phyloP scores from a whole-genome alignment of 2,329 filamentous ascomycete genomes.

The Trichoderma sp. region DNA sequence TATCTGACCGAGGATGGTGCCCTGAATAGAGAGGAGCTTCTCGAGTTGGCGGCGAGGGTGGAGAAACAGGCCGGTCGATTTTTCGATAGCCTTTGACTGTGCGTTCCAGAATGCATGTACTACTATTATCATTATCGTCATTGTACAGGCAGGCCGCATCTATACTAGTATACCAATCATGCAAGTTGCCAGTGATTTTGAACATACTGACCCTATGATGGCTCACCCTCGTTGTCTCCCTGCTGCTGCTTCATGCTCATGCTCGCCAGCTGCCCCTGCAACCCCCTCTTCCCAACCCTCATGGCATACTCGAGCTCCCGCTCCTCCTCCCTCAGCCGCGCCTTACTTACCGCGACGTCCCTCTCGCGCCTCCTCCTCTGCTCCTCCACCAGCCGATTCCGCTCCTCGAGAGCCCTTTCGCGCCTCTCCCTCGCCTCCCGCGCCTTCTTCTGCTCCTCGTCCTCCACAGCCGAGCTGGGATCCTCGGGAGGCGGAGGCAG shows the following conservation, averaged over 20 bases:
- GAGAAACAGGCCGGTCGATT: constrained; percentile 44
- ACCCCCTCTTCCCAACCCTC: constrained; percentile 66
- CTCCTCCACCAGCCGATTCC: constrained; percentile 63
- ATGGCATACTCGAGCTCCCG: constrained; percentile 69
- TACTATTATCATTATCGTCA: no score
- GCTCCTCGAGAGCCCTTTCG: constrained; percentile 68
- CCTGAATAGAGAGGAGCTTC: constrained; percentile 45
- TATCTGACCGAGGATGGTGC: constrained; percentile 60
- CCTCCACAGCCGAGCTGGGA: constrained; percentile 46
- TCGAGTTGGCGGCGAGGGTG: constrained; percentile 43
- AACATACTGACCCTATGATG: constrained; percentile 27
- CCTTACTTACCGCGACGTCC: constrained; percentile 62
- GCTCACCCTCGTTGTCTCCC: constrained; percentile 32
- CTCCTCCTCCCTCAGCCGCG: constrained; percentile 66
- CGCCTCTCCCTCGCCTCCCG: constrained; percentile 57
- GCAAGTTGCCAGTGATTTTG: not conserved
- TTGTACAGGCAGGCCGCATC: not conserved
- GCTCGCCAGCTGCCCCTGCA: constrained; percentile 60
- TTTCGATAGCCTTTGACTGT: constrained; percentile 47
- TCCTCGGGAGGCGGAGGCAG: constrained; percentile 61
- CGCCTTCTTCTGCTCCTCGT: constrained; percentile 54
- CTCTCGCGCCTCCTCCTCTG: constrained; percentile 63
- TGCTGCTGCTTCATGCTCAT: constrained; percentile 37
- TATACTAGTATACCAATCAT: not conserved
- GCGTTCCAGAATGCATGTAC: no score